Conservation (phyloP, 2,329 filamentous ascomycete genomes). For the Endothia cerciana region DNA sequence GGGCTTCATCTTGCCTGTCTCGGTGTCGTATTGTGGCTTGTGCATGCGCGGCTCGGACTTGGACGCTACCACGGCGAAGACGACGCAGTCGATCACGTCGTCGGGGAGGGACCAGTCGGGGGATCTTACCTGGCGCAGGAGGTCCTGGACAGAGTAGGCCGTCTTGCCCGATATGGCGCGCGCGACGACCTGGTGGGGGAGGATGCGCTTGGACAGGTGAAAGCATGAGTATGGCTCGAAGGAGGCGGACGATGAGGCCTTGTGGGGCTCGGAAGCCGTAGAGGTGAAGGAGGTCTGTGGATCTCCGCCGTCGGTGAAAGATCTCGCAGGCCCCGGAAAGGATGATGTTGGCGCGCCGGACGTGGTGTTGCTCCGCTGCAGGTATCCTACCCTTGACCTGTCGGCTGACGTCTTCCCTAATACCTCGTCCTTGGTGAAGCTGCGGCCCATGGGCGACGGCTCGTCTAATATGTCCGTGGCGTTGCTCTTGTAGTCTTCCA, state of each 20-base stretch:
- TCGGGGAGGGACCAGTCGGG: constrained; percentile 82
- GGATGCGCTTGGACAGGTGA: constrained; percentile 80
- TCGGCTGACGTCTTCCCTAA: constrained; percentile 41
- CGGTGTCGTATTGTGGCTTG: constrained; percentile 48
- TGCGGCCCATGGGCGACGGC: constrained; percentile 43
- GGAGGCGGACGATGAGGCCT: constrained; percentile 48
- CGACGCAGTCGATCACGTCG: constrained; percentile 84
- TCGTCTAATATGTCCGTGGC: constrained; percentile 58
- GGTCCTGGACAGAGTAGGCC: constrained; percentile 75
- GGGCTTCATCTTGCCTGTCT: constrained; percentile 51
- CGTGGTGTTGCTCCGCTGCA: constrained; percentile 50
- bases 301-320: constrained; percentile 30
- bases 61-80: constrained; percentile 84
- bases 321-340: constrained; percentile 27
- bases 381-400: constrained; percentile 33
- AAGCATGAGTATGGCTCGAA: constrained; percentile 88
- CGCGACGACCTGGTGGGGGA: constrained; percentile 79
- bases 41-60: constrained; percentile 80
- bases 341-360: constrained; percentile 38
- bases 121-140: constrained; percentile 79
- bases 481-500: constrained; percentile 62
- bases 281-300: constrained; percentile 32
- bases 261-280: constrained; percentile 45
- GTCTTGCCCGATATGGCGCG: constrained; percentile 80
- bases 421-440: constrained; percentile 69